Evolutionary conservation across 148 eudicot genomes (phyloP).

Genomic region (Silene uniflora): DNA sequence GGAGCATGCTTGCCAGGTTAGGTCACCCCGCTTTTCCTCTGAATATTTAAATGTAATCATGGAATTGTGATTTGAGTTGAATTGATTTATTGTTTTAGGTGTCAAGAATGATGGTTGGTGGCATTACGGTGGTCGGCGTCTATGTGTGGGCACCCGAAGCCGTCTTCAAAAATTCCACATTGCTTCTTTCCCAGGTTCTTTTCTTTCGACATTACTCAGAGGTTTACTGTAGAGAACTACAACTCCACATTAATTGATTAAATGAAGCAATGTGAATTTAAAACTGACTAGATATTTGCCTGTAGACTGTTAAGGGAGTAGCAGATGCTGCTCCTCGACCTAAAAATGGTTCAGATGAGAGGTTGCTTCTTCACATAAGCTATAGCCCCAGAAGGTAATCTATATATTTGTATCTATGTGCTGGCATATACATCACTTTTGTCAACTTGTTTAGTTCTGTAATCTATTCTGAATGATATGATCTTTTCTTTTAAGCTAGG

Average conservation of each 20-base stretch:
- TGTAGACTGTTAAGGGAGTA: slow-evolving; percentile 75
- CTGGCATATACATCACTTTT: background rate
- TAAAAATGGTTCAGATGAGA: slow-evolving; percentile 52
- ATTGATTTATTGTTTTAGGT: slow-evolving; percentile 40
- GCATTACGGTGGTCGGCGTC: slow-evolving; percentile 81
- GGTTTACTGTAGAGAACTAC: background rate
- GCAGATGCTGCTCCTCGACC: slow-evolving; percentile 64
- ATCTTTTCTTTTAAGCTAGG: slow-evolving; percentile 33
- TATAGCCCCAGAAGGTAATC: slow-evolving; percentile 87
- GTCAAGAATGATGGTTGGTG: slow-evolving; percentile 88
- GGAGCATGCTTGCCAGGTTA: slow-evolving; percentile 96
- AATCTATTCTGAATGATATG: slow-evolving; percentile 1
- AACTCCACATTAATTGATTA: background rate
- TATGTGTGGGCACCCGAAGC: slow-evolving; percentile 74
- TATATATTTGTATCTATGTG: slow-evolving; percentile 8
- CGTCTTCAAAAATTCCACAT: slow-evolving; percentile 75
- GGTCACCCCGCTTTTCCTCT: background rate
- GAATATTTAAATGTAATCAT: background rate
- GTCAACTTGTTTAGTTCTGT: background rate
- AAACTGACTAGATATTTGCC: background rate
- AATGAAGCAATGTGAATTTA: background rate
- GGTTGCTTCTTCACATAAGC: slow-evolving; percentile 78
- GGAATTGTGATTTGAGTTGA: background rate
- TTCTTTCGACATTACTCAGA: background rate
- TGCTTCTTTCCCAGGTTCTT: slow-evolving; percentile 70